Evolutionary conservation across 23 red algal genomes (phyloP).

Genomic region (Gracilariopsis chorda): DNA sequence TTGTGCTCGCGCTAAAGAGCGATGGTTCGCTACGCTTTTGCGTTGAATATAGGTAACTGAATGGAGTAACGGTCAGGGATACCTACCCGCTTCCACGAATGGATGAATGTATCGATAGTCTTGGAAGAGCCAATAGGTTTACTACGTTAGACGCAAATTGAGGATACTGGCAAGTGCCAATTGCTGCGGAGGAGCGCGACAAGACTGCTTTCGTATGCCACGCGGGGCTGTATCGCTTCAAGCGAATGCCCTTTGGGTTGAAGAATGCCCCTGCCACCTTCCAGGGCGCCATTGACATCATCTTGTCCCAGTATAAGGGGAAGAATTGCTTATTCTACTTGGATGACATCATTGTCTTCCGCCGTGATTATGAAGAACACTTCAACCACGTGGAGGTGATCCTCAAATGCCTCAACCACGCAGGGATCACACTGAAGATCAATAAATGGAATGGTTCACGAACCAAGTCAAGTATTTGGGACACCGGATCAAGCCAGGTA

Average conservation of each 20-base stretch:
- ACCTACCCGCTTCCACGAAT: neutral
- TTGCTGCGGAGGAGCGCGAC: neutral
- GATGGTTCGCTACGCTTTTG: neutral
- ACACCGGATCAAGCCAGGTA: neutral
- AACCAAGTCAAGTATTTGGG: neutral
- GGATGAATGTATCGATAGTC: constrained; percentile 17
- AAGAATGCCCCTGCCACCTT: constrained; percentile 27
- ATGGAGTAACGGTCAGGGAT: too few relatives aligned
- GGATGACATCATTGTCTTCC: constrained; percentile 14
- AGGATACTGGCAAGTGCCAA: too few relatives aligned
- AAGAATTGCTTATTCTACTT: neutral
- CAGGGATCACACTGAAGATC: neutral
- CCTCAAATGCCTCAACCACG: neutral
- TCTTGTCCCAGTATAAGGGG: constrained; percentile 3
- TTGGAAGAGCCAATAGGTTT: neutral
- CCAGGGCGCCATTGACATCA: constrained; percentile 25
- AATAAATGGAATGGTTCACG: constrained; percentile 13
- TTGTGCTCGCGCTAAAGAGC: neutral
- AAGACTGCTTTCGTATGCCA: constrained; percentile 20
- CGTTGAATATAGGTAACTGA: constrained; percentile 12
- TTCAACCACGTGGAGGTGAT: constrained; percentile 24
- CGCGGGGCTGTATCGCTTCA: neutral
- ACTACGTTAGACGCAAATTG: too few relatives aligned
- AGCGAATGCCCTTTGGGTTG: constrained; percentile 12
- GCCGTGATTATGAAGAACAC: neutral